phyloP scores from a whole-genome alignment of 1,139 yeast genomes.

The Saccharomyces pastorianus region DNA sequence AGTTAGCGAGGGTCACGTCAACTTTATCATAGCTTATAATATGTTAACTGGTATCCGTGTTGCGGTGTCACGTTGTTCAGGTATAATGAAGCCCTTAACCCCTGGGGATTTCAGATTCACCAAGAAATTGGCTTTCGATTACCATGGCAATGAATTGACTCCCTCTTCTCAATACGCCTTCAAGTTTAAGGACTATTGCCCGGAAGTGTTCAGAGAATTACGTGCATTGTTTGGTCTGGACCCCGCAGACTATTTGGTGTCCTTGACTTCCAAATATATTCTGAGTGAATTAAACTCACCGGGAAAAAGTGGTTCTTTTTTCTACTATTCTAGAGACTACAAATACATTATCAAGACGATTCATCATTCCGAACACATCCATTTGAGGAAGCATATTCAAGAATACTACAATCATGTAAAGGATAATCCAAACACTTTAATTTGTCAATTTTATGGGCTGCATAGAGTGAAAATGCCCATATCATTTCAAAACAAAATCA shows the following conservation, averaged over 20 bases:
- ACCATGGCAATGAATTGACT: constrained; percentile 81
- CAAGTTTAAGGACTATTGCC: constrained; percentile 93
- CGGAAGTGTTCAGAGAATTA: constrained; percentile 85
- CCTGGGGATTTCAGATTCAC: constrained; percentile 65
- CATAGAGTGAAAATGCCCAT: constrained; percentile 89
- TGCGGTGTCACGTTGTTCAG: constrained; percentile 87
- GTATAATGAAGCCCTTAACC: constrained; percentile 64
- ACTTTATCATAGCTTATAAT: constrained; percentile 89
- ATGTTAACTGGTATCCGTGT: constrained; percentile 96
- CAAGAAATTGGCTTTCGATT: constrained; percentile 77
- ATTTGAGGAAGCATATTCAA: constrained; percentile 62
- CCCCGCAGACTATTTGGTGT: constrained; percentile 90
- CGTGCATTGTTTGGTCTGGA: constrained; percentile 76
- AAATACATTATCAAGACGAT: constrained; percentile 92
- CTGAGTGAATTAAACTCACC: constrained; percentile 91
- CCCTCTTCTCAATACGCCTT: constrained; percentile 87
- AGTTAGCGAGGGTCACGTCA: constrained; percentile 86
- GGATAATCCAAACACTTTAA: constrained; percentile 75
- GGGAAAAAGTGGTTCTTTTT: constrained; percentile 94
- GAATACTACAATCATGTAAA: constrained; percentile 78
- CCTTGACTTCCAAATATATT: constrained; percentile 87
- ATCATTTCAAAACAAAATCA: constrained; percentile 37
- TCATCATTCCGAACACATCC: constrained; percentile 86
- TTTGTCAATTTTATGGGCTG: constrained; percentile 91
- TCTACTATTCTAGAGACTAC: constrained; percentile 89